Conservation (phyloP, 805 yeast genomes). For the Nakazawaea pomicola region DNA sequence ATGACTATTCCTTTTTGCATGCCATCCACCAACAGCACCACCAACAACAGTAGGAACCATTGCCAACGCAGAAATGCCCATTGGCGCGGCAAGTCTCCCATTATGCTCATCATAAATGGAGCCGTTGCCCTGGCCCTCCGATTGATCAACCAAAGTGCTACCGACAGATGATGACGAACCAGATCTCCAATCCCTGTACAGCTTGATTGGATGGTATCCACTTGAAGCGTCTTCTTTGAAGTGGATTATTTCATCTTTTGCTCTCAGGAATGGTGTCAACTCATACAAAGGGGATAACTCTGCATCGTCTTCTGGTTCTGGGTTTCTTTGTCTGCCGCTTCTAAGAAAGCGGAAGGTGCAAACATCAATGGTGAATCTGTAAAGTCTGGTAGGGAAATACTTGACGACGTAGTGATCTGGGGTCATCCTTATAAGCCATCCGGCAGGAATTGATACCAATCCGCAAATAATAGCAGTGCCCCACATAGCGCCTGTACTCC, state of each 20-base stretch:
- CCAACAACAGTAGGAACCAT: conserved; percentile 54
- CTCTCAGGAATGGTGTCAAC: conserved; percentile 27
- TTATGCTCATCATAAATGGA: conserved; percentile 1
- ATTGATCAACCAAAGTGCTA: too few species aligned
- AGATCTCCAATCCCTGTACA: conserved; percentile 12
- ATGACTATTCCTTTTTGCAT: conserved; percentile 1
- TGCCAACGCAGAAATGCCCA: conserved; percentile 35
- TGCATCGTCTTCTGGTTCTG: conserved; percentile 1
- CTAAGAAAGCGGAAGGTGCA: conserved; percentile 18
- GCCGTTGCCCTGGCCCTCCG: neutral
- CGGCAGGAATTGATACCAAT: conserved; percentile 73
- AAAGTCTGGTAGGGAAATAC: conserved; percentile 59
- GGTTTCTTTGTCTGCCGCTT: neutral
- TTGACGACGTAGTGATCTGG: conserved; percentile 75
- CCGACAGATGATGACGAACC: conserved; percentile 8
- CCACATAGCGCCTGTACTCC: conserved; percentile 87
- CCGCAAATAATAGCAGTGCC: conserved; percentile 83
- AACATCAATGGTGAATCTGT: conserved; percentile 24
- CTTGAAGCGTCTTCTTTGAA: conserved; percentile 17
- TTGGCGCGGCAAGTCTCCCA: conserved; percentile 3
- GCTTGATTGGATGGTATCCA: conserved; percentile 7
- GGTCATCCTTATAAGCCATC: conserved; percentile 65
- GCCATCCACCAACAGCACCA: conserved; percentile 55
- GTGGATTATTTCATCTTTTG: conserved; percentile 24
- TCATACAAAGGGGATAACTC: conserved; percentile 16